Evolutionary conservation across 352 stramenopile species (phyloP), one percentile per base, ranked within the genome.

Genomic region (Globisporangium alternatum): DNA sequence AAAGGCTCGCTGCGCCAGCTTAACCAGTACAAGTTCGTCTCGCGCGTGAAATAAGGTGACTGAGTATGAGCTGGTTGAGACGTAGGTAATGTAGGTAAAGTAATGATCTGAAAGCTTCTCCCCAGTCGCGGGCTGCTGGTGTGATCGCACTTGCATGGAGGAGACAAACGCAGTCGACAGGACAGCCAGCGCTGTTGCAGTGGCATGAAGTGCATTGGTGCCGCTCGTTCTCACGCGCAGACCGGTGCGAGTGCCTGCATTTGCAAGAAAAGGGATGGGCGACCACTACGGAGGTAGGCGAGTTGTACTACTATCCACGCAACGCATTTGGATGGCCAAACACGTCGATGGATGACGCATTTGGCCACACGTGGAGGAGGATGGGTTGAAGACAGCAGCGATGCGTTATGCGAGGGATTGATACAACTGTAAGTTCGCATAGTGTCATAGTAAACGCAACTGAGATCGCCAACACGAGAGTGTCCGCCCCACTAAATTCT

Each of bases 11-110:
- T 95, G 3, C 78, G 79, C 60, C 86, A 95, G 56, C 71, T 95
- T 22, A 91, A 84, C 74, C 83, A 95, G 77, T 95, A 93, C 76
- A 91, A 92, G 72, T 95, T 93, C 67, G 83, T 93, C 21, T 84
- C 80, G 37, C 80, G 84, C 6, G 67, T 93, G 31, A 91, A 91
- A 68, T 93, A 86, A 21, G n/a, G 1, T n/a, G 8, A n/a, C 39
- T 44, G 19, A 13, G 5, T 44, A 44, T 19, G 39, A 44, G 6
- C 39, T 44, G 12, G 39, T 44, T 44, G 39, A 3, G 7, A 15
- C 2, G 39, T n/a, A 8, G 39, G 37, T 12, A 44, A 44, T 9
- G 37, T 19, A 19, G 37, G 39, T 44, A 44, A 5, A 44, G 10
- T 44, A 44, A 44, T 44, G 15, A 43, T 39, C 33, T 39, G 6